These are phyloP conservation scores for Kockiozyma suomiensis DNA, from an alignment of 805 yeast genomes.

Conservation along the genomic window DNA sequence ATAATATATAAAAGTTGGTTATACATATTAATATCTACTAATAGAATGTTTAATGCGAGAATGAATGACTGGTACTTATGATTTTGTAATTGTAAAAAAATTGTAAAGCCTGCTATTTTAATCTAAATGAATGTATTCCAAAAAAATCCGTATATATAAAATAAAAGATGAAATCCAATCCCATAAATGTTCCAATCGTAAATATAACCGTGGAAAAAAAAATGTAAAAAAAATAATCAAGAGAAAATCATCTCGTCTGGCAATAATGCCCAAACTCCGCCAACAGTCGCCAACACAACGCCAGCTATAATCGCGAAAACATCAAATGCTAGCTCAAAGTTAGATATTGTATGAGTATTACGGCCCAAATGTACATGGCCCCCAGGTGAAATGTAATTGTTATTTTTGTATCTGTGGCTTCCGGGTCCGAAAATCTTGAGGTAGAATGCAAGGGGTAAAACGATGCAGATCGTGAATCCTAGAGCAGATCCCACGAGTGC, in stretches of 20 bases:
- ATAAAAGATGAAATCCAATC: neutral
- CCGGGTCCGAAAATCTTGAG: slow-evolving; percentile 51
- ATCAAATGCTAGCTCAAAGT: slow-evolving; percentile 17
- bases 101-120: no score
- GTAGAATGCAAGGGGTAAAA: slow-evolving; percentile 76
- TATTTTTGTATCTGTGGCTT: neutral
- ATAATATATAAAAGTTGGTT: no score
- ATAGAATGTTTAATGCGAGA: no score
- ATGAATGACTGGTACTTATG: neutral
- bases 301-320: slow-evolving; percentile 19
- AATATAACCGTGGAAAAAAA: neutral
- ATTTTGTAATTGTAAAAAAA: neutral
- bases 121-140: neutral
- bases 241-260: slow-evolving; percentile 19
- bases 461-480: slow-evolving; percentile 77
- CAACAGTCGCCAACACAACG: slow-evolving; percentile 20
- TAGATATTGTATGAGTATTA: slow-evolving; percentile 1
- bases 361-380: slow-evolving; percentile 6
- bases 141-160: neutral
- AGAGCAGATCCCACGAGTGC: slow-evolving; percentile 80
- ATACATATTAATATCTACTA: no score
- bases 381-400: slow-evolving; percentile 13
- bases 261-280: slow-evolving; percentile 28
- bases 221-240: neutral
- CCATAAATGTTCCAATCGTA: no score